phyloP scores from a whole-genome alignment of 164 flowering plant genomes.

The Hamamelis virginiana region DNA sequence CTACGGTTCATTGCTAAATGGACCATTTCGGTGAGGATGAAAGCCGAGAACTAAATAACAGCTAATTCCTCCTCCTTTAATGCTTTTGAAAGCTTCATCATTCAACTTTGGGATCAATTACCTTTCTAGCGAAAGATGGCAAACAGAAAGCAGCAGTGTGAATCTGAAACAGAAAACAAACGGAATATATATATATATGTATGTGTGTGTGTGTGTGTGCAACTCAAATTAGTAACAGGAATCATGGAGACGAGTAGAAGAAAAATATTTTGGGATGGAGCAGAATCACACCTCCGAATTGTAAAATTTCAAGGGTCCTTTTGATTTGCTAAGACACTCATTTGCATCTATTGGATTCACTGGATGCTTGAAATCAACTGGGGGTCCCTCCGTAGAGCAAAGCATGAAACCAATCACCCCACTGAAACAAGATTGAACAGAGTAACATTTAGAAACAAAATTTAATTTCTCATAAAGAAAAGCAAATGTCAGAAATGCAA shows the following conservation, averaged over 20 bases:
- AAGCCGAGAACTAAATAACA: neutral
- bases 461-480: neutral
- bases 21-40: slow-evolving; percentile 1
- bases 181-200: too few relatives aligned
- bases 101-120: slow-evolving; percentile 46
- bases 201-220: too few relatives aligned
- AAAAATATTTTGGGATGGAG: neutral
- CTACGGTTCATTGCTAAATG: slow-evolving; percentile 7
- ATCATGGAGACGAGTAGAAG: neutral
- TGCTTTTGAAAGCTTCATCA: slow-evolving; percentile 9
- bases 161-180: slow-evolving; percentile 34
- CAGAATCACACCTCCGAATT: slow-evolving; percentile 56
- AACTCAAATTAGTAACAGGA: neutral
- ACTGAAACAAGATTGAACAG: slow-evolving; percentile 37
- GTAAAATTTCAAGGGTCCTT: slow-evolving; percentile 66
- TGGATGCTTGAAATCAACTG: slow-evolving; percentile 74
- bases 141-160: slow-evolving; percentile 81
- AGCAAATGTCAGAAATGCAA: neutral
- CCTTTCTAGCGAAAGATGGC: slow-evolving; percentile 72
- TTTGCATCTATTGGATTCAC: slow-evolving; percentile 54
- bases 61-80: neutral
- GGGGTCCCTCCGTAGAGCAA: slow-evolving; percentile 76
- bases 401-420: slow-evolving; percentile 90
- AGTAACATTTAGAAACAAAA: neutral
- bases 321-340: slow-evolving; percentile 22